phyloP scores from a whole-genome alignment of 108 stramenopile genomes.

The Nitzschia sp. region DNA sequence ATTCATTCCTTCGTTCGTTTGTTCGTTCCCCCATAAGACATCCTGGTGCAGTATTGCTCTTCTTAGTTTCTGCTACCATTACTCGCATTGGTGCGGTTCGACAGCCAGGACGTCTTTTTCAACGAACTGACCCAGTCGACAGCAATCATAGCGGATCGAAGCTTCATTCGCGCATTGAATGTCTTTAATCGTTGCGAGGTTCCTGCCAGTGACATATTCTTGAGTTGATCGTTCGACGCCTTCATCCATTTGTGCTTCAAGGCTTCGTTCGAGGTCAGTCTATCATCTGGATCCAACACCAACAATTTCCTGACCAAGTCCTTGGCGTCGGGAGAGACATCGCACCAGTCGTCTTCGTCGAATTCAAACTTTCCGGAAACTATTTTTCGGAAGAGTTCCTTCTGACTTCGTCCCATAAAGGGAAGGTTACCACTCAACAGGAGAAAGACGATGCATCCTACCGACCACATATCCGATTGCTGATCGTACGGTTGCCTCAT shows the following conservation, averaged over 20 bases:
- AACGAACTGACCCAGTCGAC: conserved; percentile 61
- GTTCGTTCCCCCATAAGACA: not conserved
- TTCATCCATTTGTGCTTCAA: conserved; percentile 82
- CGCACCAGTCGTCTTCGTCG: conserved; percentile 68
- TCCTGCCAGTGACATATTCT: conserved; percentile 34
- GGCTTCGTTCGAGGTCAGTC: conserved; percentile 76
- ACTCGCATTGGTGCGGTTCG: conserved; percentile 16
- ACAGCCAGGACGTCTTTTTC: conserved; percentile 43
- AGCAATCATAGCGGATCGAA: conserved; percentile 82
- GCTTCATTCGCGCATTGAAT: conserved; percentile 86
- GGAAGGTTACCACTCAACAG: conserved; percentile 90
- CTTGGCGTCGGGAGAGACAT: conserved; percentile 83
- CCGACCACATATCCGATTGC: conserved; percentile 95
- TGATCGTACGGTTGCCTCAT: conserved; percentile 73
- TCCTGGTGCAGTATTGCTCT: not conserved
- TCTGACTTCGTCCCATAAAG: conserved; percentile 76
- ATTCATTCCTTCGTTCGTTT: too few relatives aligned
- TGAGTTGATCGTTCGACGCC: conserved; percentile 47
- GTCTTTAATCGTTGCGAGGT: conserved; percentile 79
- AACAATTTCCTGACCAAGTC: conserved; percentile 77
- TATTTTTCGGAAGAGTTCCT: conserved; percentile 74
- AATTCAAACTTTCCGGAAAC: conserved; percentile 74
- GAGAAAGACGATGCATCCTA: conserved; percentile 93
- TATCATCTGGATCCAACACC: conserved; percentile 67
- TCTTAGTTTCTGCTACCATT: not conserved